phyloP scores from a whole-genome alignment of 257 asterid species.

The Capsicum rhomboideum region DNA sequence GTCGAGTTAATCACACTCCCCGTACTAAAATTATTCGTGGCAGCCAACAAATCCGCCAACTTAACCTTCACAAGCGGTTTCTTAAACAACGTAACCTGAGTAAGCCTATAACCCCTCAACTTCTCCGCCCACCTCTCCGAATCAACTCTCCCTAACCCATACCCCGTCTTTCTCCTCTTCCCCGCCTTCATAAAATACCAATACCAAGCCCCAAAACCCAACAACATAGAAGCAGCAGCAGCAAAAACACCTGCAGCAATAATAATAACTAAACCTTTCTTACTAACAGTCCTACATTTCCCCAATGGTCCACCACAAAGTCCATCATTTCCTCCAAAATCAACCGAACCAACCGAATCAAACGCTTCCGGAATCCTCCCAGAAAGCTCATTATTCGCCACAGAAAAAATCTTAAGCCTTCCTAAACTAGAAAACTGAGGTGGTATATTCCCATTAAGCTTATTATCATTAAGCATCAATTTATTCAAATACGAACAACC shows the following conservation, averaged over 20 bases:
- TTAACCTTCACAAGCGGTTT: slow-evolving; percentile 91
- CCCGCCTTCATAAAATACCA: slow-evolving; percentile 39
- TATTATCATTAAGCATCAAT: slow-evolving; percentile 46
- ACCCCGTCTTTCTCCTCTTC: slow-evolving; percentile 43
- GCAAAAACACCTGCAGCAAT: slow-evolving; percentile 80
- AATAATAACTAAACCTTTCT: slow-evolving; percentile 60
- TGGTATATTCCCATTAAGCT: slow-evolving; percentile 52
- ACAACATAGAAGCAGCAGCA: slow-evolving; percentile 69
- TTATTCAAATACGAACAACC: slow-evolving; percentile 56
- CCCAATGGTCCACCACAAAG: slow-evolving; percentile 71
- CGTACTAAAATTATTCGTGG: slow-evolving; percentile 52
- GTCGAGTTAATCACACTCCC: slow-evolving; percentile 52
- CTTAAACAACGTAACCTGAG: slow-evolving; percentile 69
- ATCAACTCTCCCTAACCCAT: slow-evolving; percentile 44
- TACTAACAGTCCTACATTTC: slow-evolving; percentile 72
- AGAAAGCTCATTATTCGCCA: slow-evolving; percentile 51
- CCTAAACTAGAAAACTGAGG: slow-evolving; percentile 48
- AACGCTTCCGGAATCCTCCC: slow-evolving; percentile 63
- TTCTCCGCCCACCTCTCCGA: slow-evolving; percentile 55
- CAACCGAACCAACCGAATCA: slow-evolving; percentile 3
- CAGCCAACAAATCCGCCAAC: slow-evolving; percentile 60
- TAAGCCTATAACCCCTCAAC: slow-evolving; percentile 65
- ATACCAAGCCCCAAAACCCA: slow-evolving; percentile 87
- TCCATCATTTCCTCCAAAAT: slow-evolving; percentile 49
- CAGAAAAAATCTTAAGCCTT: slow-evolving; percentile 54